phyloP scores from a whole-genome alignment of 2,329 filamentous ascomycete species.

The Epichloe gansuensis region DNA sequence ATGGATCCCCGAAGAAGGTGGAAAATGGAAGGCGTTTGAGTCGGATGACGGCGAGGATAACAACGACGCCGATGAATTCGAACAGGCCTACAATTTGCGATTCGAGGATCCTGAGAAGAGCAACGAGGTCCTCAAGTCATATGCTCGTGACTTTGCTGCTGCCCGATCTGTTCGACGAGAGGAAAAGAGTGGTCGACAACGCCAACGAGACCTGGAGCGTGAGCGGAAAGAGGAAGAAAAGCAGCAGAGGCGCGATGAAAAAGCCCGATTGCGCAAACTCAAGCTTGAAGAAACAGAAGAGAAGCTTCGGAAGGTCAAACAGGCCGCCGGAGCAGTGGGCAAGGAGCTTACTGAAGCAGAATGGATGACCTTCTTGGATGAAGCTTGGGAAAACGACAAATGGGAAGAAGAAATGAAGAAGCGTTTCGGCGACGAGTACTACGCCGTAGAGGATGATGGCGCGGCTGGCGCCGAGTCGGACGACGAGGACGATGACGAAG shows the following conservation, averaged over 20 bases:
- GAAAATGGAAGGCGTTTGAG: slow-evolving; percentile 70
- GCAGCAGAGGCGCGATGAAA: slow-evolving; percentile 63
- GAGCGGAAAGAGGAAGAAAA: slow-evolving; percentile 70
- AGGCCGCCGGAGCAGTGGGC: slow-evolving; percentile 69
- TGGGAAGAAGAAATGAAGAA: slow-evolving; percentile 89
- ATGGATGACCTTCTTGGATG: slow-evolving; percentile 75
- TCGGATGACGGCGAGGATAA: slow-evolving; percentile 84
- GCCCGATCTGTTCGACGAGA: slow-evolving; percentile 79
- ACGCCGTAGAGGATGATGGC: slow-evolving; percentile 53
- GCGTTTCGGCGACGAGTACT: slow-evolving; percentile 84
- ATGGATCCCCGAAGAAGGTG: slow-evolving; percentile 62
- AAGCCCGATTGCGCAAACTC: slow-evolving; percentile 70
- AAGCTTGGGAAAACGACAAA: slow-evolving; percentile 74
- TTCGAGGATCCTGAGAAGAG: slow-evolving; percentile 86
- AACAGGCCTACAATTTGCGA: slow-evolving; percentile 87
- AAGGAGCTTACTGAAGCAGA: slow-evolving; percentile 60
- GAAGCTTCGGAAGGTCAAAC: slow-evolving; percentile 78
- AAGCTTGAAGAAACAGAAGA: slow-evolving; percentile 84
- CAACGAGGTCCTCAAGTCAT: slow-evolving; percentile 79
- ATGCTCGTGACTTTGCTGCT: slow-evolving; percentile 74
- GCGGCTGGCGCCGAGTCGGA: slow-evolving; percentile 50
- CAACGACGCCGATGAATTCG: slow-evolving; percentile 74
- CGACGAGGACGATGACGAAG: slow-evolving; percentile 49
- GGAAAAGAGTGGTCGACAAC: slow-evolving; percentile 64
- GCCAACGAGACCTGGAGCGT: slow-evolving; percentile 64